Conservation (phyloP, 1,284 basidiomycete species). For the Stereum hirsutum region DNA sequence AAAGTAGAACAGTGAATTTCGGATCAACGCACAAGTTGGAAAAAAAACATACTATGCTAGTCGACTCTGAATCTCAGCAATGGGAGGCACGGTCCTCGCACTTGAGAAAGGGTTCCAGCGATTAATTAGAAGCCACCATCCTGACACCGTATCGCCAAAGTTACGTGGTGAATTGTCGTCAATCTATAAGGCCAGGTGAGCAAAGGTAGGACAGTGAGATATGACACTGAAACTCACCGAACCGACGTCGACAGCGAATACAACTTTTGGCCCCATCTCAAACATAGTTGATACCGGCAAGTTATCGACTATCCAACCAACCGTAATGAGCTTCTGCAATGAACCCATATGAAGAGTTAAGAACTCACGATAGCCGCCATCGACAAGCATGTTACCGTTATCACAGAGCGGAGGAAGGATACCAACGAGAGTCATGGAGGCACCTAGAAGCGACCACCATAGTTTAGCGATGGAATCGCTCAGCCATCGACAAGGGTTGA, state of each 20-base stretch:
- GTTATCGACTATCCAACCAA: slow-evolving; percentile 66
- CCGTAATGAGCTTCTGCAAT: not conserved
- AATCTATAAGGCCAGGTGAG: slow-evolving; percentile 32
- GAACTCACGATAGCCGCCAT: slow-evolving; percentile 80
- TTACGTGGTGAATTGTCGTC: slow-evolving; percentile 94
- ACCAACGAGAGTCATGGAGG: slow-evolving; percentile 96
- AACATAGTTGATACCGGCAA: slow-evolving; percentile 91
- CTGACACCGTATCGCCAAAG: slow-evolving; percentile 93
- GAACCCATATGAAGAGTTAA: slow-evolving; percentile 6
- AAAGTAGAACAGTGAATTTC: slow-evolving; percentile 1
- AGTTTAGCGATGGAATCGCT: slow-evolving; percentile 3
- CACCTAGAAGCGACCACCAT: slow-evolving; percentile 44
- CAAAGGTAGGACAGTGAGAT: not conserved
- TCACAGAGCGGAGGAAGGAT: slow-evolving; percentile 93
- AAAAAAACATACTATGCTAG: slow-evolving; percentile 76
- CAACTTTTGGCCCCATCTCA: slow-evolving; percentile 81
- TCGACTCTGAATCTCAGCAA: slow-evolving; percentile 94
- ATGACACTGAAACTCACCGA: slow-evolving; percentile 48
- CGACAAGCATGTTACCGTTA: slow-evolving; percentile 89
- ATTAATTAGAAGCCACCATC: slow-evolving; percentile 94
- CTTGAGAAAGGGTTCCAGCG: slow-evolving; percentile 89
- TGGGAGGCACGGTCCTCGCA: slow-evolving; percentile 76
- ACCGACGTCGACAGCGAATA: slow-evolving; percentile 96
- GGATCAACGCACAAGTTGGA: not conserved
- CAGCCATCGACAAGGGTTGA: not conserved